Percentiles rank a stretch among this genome's conserved stretches.
Conservation (phyloP, 768 basidiomycete genomes). For the Porphyrellus cyaneotinctus region DNA sequence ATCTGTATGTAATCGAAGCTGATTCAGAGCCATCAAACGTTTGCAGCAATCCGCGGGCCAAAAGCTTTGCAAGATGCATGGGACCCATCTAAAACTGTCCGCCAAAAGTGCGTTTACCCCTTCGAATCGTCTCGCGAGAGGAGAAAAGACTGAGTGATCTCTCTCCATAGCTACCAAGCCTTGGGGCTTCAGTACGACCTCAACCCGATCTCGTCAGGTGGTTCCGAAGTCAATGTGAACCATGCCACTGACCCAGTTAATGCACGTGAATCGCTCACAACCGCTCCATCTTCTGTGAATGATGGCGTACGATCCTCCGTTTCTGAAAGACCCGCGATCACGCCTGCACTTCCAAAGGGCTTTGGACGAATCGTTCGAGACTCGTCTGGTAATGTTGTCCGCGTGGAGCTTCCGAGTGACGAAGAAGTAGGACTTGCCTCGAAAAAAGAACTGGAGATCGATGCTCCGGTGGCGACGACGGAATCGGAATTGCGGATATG, state of each 20-base stretch:
- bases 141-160: background rate
- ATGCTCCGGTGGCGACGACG: conserved; percentile 26
- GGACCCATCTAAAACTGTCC: conserved; percentile 83
- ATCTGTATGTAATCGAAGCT: conserved; percentile 2
- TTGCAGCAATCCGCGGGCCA: conserved; percentile 73
- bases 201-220: conserved; percentile 66
- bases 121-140: background rate
- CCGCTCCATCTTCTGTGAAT: background rate
- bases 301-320: background rate
- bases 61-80: conserved; percentile 78
- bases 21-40: no score
- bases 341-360: conserved; percentile 48
- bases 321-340: conserved; percentile 16
- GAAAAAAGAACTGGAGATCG: conserved; percentile 36
- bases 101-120: conserved; percentile 77
- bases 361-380: conserved; percentile 83
- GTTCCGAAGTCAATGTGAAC: conserved; percentile 45
- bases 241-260: background rate
- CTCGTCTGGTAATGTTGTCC: conserved; percentile 67
- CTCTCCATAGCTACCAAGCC: conserved; percentile 58
- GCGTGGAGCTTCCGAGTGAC: conserved; percentile 59
- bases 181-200: conserved; percentile 70
- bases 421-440: conserved; percentile 32
- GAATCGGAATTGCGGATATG: conserved; percentile 20
- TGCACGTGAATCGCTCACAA: background rate